Conservation (phyloP, 768 basidiomycete genomes). For the Phylloporus sp. region DNA sequence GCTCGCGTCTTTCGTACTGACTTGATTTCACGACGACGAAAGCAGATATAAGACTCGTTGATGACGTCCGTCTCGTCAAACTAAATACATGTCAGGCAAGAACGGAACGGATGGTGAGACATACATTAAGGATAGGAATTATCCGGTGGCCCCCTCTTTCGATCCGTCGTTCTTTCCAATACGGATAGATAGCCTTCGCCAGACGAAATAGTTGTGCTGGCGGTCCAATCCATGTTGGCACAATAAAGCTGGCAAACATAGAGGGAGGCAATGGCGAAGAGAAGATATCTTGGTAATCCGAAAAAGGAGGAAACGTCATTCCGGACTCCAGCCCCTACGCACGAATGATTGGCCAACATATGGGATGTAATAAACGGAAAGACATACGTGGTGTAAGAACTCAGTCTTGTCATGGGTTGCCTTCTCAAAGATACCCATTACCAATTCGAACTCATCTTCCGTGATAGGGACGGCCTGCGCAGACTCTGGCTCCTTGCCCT, state of each 20-base stretch:
- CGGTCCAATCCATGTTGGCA: slow-evolving; percentile 67
- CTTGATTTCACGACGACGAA: slow-evolving; percentile 92
- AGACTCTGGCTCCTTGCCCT: slow-evolving; percentile 79
- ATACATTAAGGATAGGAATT: slow-evolving; percentile 83
- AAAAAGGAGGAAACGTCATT: slow-evolving; percentile 66
- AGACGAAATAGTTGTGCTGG: slow-evolving; percentile 61
- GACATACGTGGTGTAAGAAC: slow-evolving; percentile 80
- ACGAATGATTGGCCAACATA: background rate
- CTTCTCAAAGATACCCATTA: slow-evolving; percentile 94
- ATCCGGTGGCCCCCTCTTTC: slow-evolving; percentile 81
- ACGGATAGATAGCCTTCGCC: slow-evolving; percentile 74
- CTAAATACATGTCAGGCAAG: slow-evolving; percentile 32
- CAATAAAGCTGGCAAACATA: slow-evolving; percentile 63
- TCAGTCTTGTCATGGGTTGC: slow-evolving; percentile 85
- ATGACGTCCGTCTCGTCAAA: slow-evolving; percentile 48
- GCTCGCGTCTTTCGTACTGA: slow-evolving; percentile 91
- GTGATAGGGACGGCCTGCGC: slow-evolving; percentile 61
- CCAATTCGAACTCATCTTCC: slow-evolving; percentile 92
- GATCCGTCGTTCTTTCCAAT: slow-evolving; percentile 85
- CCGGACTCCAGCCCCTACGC: slow-evolving; percentile 61
- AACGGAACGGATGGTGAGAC: slow-evolving; percentile 20
- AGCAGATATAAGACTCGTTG: slow-evolving; percentile 96
- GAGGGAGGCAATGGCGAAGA: slow-evolving; percentile 54
- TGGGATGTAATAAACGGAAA: background rate
- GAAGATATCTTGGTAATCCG: slow-evolving; percentile 70